phyloP scores from a whole-genome alignment of 164 flowering plant species.

The Paratinospora sagittata region DNA sequence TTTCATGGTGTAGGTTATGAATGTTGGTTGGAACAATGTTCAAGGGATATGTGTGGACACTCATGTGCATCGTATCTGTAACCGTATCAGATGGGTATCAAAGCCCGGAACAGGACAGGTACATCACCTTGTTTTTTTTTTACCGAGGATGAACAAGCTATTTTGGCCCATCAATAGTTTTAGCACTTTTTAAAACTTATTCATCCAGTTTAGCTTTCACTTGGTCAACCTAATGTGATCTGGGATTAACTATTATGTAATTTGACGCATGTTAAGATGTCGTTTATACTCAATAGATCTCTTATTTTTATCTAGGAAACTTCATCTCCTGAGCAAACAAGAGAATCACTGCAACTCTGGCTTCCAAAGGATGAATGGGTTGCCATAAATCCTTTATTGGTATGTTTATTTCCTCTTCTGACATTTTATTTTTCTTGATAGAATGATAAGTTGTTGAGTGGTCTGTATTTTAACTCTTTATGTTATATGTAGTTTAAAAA shows the following conservation, averaged over 20 bases:
- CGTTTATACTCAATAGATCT: neutral
- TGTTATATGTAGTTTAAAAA: neutral
- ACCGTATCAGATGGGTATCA: conserved; percentile 95
- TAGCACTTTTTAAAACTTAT: no score
- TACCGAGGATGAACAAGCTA: neutral
- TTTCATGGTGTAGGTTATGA: conserved; percentile 61
- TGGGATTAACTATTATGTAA: neutral
- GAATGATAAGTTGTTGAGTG: neutral
- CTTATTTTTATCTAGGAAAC: conserved; percentile 49
- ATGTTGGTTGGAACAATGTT: conserved; percentile 84
- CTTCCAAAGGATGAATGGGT: conserved; percentile 98
- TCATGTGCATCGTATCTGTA: conserved; percentile 96
- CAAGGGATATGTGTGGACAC: conserved; percentile 99
- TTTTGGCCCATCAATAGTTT: neutral
- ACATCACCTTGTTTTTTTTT: neutral
- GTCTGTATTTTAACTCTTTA: neutral
- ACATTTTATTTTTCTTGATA: neutral
- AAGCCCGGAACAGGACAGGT: conserved; percentile 67
- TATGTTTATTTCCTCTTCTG: conserved; percentile 20
- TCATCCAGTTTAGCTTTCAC: neutral
- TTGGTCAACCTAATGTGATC: neutral
- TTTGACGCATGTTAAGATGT: neutral
- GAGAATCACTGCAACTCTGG: conserved; percentile 77
- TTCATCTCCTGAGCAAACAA: conserved; percentile 82
- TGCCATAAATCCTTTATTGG: conserved; percentile 92